Percentiles rank a stretch among this genome's conserved stretches.
These are phyloP conservation scores for Trichoderma gamsii DNA, from an alignment of 495 filamentous ascomycete genomes.

Conservation along the genomic window DNA sequence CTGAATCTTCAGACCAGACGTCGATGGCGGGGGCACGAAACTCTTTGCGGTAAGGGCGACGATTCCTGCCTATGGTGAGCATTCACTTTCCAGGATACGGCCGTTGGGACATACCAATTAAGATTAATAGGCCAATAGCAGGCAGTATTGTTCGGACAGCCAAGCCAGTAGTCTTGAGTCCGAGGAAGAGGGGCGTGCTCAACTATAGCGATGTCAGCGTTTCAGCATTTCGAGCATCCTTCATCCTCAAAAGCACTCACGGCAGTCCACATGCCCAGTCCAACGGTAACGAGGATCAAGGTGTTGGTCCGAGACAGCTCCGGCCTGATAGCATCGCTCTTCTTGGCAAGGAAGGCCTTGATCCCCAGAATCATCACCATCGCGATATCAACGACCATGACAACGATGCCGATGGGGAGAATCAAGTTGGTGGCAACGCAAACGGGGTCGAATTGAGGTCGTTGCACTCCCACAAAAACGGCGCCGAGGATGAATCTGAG, in stretches of 20 bases:
- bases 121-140: constrained; percentile 39
- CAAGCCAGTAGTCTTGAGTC: constrained; percentile 35
- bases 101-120: constrained; percentile 39
- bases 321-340: constrained; percentile 7
- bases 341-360: constrained; percentile 25
- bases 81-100: constrained; percentile 22
- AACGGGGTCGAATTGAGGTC: constrained; percentile 42
- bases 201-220: constrained; percentile 25
- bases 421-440: constrained; percentile 43
- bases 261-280: constrained; percentile 44
- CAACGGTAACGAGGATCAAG: constrained; percentile 36
- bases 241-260: constrained; percentile 26
- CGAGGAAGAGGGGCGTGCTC: constrained; percentile 44
- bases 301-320: constrained; percentile 28
- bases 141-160: constrained; percentile 45
- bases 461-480: constrained; percentile 44
- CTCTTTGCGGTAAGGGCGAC: constrained; percentile 29
- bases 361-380: constrained; percentile 21
- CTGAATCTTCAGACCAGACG: constrained; percentile 20
- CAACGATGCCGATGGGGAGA: constrained; percentile 37
- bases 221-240: not conserved
- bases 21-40: constrained; percentile 24
- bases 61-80: constrained; percentile 27
- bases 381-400: constrained; percentile 39
- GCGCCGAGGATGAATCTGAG: constrained; percentile 42